Conservation (phyloP, 140 eudicot species). For the Flaveria floridana region DNA sequence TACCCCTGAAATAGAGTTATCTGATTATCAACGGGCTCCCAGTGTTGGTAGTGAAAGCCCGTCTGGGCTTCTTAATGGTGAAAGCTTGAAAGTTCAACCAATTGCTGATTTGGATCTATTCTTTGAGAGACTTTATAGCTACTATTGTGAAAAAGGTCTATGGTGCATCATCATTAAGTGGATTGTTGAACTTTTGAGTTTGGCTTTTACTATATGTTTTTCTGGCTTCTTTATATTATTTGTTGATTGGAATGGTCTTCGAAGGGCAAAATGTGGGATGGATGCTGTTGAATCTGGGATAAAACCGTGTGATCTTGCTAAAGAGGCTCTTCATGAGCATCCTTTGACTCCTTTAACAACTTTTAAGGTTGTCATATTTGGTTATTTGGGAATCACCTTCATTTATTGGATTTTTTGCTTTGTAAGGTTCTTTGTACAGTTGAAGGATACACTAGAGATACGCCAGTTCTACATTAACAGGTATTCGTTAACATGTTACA, state of each 20-base stretch:
- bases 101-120: slow-evolving; percentile 82
- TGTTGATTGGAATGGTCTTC: slow-evolving; percentile 94
- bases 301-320: slow-evolving; percentile 84
- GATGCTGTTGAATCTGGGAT: slow-evolving; percentile 91
- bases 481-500: slow-evolving; percentile 35
- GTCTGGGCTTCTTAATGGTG: slow-evolving; percentile 81
- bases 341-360: slow-evolving; percentile 80
- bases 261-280: slow-evolving; percentile 93
- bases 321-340: slow-evolving; percentile 84
- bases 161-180: slow-evolving; percentile 95
- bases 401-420: slow-evolving; percentile 83
- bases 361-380: slow-evolving; percentile 67
- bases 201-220: slow-evolving; percentile 81
- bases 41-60: slow-evolving; percentile 93
- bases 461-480: slow-evolving; percentile 80
- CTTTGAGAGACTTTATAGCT: slow-evolving; percentile 77
- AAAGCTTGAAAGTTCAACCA: slow-evolving; percentile 65
- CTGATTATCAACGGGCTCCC: slow-evolving; percentile 77
- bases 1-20: slow-evolving; percentile 77
- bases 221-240: slow-evolving; percentile 77
- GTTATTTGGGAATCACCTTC: slow-evolving; percentile 80
- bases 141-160: slow-evolving; percentile 92
- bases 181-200: slow-evolving; percentile 82
- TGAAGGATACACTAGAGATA: slow-evolving; percentile 68
- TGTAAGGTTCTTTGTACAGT: slow-evolving; percentile 72